A percentile compares a stretch with the other conserved stretches of the same genome.
These are phyloP conservation scores for Citrus unshiu DNA, from an alignment of 345 rosid species.

Conservation along the genomic window DNA sequence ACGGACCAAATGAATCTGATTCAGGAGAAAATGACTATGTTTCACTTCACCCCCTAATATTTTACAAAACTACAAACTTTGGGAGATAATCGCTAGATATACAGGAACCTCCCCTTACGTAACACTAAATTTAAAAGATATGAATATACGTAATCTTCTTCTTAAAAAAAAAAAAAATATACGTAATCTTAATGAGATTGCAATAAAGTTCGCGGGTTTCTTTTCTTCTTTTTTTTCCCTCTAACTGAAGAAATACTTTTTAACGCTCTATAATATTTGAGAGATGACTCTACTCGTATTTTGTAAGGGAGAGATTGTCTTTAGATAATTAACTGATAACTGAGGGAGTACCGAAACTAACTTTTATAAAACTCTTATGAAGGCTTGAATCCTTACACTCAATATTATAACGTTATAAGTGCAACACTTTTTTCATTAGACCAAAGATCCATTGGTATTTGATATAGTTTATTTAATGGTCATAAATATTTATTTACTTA, in stretches of 20 bases:
- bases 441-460: accelerated
- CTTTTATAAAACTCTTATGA: accelerated
- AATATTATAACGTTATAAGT: accelerated
- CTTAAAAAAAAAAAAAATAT: no score
- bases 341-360: no score
- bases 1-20: slow-evolving; percentile 20
- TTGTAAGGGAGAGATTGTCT: accelerated
- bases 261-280: no score
- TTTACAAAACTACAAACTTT: not conserved
- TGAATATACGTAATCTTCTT: no score
- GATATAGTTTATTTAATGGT: no score
- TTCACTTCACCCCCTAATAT: not conserved
- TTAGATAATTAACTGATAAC: accelerated
- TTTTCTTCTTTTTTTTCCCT: no score
- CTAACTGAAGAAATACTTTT: accelerated
- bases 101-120: no score
- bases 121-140: no score
- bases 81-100: no score
- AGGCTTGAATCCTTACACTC: accelerated
- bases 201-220: no score
- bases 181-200: no score
- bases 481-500: no score
- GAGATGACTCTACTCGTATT: accelerated
- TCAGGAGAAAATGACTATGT: not conserved
- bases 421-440: accelerated